Conservation (phyloP, 139 green algal genomes). For the Chlamydomonas sp. region DNA sequence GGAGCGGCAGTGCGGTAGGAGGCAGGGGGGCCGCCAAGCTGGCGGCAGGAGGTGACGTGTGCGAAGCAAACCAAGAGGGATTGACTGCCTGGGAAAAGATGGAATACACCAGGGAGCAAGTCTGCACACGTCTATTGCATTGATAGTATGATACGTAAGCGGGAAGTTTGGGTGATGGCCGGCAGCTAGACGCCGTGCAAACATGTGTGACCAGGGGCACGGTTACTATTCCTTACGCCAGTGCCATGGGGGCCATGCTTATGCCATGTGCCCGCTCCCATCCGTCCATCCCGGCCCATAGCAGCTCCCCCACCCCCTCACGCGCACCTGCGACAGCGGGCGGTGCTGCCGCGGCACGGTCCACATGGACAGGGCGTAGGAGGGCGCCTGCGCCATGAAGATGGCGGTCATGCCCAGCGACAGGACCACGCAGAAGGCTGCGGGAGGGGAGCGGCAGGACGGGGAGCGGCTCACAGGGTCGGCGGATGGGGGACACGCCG, state of each 20-base stretch:
- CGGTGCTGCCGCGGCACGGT: conserved; percentile 75
- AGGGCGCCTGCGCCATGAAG: conserved; percentile 61
- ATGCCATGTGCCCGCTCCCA: too few relatives aligned
- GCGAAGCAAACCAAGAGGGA: not conserved
- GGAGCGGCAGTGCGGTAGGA: not conserved
- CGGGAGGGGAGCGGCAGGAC: not conserved
- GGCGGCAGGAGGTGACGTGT: not conserved
- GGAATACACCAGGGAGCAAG: too few relatives aligned
- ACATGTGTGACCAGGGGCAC: too few relatives aligned
- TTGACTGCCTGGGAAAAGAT: not conserved
- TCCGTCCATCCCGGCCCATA: not conserved
- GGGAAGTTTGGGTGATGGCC: not conserved
- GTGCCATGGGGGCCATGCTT: too few relatives aligned
- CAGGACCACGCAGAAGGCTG: conserved; percentile 64
- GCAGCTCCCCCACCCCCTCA: not conserved
- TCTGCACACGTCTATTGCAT: too few relatives aligned
- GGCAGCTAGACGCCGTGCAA: too few relatives aligned
- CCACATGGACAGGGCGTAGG: conserved; percentile 77
- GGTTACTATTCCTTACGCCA: too few relatives aligned
- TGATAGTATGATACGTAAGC: not conserved
- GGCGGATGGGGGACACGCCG: not conserved
- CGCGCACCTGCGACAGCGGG: conserved; percentile 56
- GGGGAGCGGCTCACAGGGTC: not conserved
- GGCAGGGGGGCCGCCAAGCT: not conserved
- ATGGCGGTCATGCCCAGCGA: conserved; percentile 61